phyloP scores from a whole-genome alignment of 768 basidiomycete species.

The Tephrocybe sp. region DNA sequence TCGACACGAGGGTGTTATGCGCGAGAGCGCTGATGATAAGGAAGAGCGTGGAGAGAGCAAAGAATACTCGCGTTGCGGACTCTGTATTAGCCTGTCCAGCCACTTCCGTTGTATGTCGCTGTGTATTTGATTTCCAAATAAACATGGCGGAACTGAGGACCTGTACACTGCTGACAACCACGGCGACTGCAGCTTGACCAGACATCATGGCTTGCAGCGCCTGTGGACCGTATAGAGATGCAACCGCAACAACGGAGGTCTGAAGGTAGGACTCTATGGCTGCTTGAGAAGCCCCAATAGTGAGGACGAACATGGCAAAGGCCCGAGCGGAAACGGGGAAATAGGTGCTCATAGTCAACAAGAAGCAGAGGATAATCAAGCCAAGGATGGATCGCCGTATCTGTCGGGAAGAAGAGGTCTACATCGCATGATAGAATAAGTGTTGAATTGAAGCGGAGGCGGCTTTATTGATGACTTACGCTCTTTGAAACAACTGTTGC shows the following conservation, averaged over 20 bases:
- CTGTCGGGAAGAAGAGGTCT: slow-evolving; percentile 63
- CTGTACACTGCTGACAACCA: slow-evolving; percentile 77
- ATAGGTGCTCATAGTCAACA: slow-evolving; percentile 69
- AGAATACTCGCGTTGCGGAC: slow-evolving; percentile 68
- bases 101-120: slow-evolving; percentile 23
- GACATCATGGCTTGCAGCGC: slow-evolving; percentile 78
- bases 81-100: slow-evolving; percentile 57
- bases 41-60: slow-evolving; percentile 67
- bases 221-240: slow-evolving; percentile 73
- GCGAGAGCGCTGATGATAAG: slow-evolving; percentile 51
- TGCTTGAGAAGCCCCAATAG: slow-evolving; percentile 60
- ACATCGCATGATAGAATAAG: background rate
- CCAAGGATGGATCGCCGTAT: slow-evolving; percentile 49
- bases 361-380: slow-evolving; percentile 52
- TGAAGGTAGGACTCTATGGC: slow-evolving; percentile 72
- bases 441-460: background rate
- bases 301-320: slow-evolving; percentile 67
- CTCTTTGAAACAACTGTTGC: slow-evolving; percentile 68
- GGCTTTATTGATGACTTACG: slow-evolving; percentile 36
- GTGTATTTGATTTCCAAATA: slow-evolving; percentile 38
- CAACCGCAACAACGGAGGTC: slow-evolving; percentile 73
- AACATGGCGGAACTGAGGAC: slow-evolving; percentile 63
- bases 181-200: slow-evolving; percentile 84
- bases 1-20: slow-evolving; percentile 55
- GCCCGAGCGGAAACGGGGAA: slow-evolving; percentile 47